A percentile compares a stretch with the other conserved stretches of the same genome.
Conservation (phyloP, 306 rosid species). For the Fagus sylvatica region DNA sequence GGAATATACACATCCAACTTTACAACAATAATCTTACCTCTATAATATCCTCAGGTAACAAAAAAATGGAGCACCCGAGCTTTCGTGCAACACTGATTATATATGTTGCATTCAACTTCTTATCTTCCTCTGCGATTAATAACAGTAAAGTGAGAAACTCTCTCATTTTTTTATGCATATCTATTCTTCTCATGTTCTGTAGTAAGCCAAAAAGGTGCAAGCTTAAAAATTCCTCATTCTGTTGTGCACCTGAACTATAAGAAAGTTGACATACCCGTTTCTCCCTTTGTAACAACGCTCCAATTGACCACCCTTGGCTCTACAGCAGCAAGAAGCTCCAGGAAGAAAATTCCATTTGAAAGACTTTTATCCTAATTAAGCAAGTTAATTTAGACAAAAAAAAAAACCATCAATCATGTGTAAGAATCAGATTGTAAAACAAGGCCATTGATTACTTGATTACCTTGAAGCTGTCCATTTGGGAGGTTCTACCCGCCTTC, state of each 20-base stretch:
- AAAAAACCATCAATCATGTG: conserved; percentile 13
- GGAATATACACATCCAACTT: conserved; percentile 1
- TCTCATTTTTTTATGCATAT: conserved; percentile 12
- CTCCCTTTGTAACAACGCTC: conserved; percentile 95
- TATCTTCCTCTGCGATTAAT: conserved; percentile 81
- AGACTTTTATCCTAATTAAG: conserved; percentile 78
- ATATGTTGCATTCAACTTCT: conserved; percentile 93
- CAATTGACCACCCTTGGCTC: conserved; percentile 99
- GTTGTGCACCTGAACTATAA: background rate
- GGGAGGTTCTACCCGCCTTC: conserved; percentile 71
- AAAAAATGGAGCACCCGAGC: conserved; percentile 96
- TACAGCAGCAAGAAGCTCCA: conserved; percentile 91
- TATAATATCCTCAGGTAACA: conserved; percentile 94
- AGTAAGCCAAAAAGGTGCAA: conserved; percentile 15
- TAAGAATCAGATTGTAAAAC: background rate
- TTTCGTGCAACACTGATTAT: conserved; percentile 97
- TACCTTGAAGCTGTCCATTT: conserved; percentile 97
- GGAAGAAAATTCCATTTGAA: conserved; percentile 88
- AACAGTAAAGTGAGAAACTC: conserved; percentile 14
- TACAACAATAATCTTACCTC: conserved; percentile 49
- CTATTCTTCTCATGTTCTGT: conserved; percentile 9
- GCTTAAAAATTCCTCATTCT: conserved; percentile 19
- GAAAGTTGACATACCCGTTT: conserved; percentile 63
- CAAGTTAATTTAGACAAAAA: conserved; percentile 23
- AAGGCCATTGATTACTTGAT: conserved; percentile 17